Conservation (phyloP, 1,284 basidiomycete species). For the Austropuccinia psidii region DNA sequence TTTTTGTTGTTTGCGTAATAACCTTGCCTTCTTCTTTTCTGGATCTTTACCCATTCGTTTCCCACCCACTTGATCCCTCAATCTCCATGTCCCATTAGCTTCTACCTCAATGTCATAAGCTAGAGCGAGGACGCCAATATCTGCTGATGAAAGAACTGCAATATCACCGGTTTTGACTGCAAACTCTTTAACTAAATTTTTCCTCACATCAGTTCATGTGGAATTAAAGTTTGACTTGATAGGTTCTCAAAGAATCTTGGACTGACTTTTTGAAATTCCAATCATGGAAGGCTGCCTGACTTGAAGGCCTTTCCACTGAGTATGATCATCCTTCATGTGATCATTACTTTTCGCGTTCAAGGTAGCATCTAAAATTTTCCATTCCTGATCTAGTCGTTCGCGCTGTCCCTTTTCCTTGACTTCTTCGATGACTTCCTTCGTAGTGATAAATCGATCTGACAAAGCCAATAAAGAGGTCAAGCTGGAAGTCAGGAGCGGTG, state of each 20-base stretch:
- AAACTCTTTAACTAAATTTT: conserved; percentile 65
- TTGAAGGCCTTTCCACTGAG: conserved; percentile 44
- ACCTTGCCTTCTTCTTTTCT: conserved; percentile 40
- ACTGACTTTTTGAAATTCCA: conserved; percentile 67
- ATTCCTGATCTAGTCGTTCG: conserved; percentile 69
- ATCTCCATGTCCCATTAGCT: conserved; percentile 52
- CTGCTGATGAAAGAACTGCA: conserved; percentile 79
- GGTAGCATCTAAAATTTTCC: conserved; percentile 53
- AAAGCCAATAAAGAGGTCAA: conserved; percentile 74
- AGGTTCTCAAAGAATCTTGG: not conserved
- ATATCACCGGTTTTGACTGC: conserved; percentile 97
- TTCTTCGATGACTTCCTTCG: conserved; percentile 79
- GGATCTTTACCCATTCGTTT: conserved; percentile 33
- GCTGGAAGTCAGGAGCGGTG: conserved; percentile 60
- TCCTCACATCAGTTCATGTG: not conserved
- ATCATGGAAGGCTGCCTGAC: conserved; percentile 65
- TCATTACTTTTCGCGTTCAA: conserved; percentile 48
- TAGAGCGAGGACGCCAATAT: conserved; percentile 83
- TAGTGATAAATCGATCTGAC: conserved; percentile 71
- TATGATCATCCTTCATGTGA: too few species aligned
- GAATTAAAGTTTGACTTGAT: not conserved
- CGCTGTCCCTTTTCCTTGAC: conserved; percentile 75
- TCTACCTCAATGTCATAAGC: conserved; percentile 67
- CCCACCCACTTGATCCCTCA: conserved; percentile 51
- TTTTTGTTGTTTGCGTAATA: conserved; percentile 23